Percentiles rank a stretch among this genome's conserved stretches.
Conservation (phyloP, 768 basidiomycete species). For the Auricularia sp. region DNA sequence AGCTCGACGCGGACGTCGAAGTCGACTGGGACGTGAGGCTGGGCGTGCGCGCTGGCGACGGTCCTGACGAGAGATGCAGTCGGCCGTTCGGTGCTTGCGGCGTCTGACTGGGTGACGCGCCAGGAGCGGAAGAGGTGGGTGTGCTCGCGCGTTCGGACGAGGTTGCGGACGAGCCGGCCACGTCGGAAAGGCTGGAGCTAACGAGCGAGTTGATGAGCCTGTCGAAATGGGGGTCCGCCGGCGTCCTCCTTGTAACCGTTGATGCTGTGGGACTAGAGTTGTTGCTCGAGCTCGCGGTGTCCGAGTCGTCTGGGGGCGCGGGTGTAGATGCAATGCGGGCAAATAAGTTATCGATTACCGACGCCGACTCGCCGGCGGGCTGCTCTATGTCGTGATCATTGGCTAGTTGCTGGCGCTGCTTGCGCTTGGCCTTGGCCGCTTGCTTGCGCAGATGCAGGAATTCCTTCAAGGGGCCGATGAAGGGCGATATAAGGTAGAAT, state of each 20-base stretch:
- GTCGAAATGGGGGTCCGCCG: not conserved
- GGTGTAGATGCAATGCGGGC: not conserved
- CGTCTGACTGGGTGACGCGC: not conserved
- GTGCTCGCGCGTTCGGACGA: not conserved
- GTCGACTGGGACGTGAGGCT: not conserved
- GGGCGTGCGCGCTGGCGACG: not conserved
- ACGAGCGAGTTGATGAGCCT: not conserved
- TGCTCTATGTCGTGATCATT: not conserved
- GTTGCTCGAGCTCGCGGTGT: not conserved
- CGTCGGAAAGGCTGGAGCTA: not conserved
- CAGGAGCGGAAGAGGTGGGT: not conserved
- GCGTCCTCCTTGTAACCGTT: not conserved
- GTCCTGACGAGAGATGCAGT: not conserved
- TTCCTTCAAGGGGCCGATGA: slow-evolving; percentile 39
- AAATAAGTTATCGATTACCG: not conserved
- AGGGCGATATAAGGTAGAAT: slow-evolving; percentile 92
- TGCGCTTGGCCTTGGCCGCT: not conserved
- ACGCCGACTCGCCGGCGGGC: not conserved
- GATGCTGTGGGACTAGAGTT: not conserved
- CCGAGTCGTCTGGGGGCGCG: not conserved
- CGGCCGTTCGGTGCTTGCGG: not conserved
- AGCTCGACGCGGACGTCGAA: not conserved
- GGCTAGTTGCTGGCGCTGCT: not conserved
- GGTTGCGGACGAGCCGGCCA: not conserved
- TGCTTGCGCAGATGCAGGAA: not conserved